Percentiles rank a stretch among this genome's conserved stretches.
Conservation (phyloP, 2,329 filamentous ascomycete species). For the Fusarium anthophilum region DNA sequence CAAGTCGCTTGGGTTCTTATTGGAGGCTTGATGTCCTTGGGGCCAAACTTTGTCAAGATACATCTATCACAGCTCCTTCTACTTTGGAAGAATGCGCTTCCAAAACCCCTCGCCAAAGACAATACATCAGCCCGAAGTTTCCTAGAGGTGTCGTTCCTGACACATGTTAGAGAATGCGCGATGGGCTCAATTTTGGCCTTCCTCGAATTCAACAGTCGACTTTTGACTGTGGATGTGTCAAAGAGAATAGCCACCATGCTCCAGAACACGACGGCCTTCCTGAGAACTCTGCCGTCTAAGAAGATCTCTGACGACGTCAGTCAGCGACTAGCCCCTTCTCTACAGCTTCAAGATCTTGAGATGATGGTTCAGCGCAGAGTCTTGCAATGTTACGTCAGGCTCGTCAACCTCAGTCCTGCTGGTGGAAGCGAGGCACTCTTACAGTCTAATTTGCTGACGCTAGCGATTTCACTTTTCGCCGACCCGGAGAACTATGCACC, state of each 20-base stretch:
- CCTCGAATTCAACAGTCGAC: conserved; percentile 88
- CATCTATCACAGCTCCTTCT: conserved; percentile 93
- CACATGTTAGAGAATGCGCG: conserved; percentile 94
- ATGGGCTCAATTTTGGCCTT: conserved; percentile 92
- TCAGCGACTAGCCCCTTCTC: conserved; percentile 82
- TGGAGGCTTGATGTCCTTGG: conserved; percentile 93
- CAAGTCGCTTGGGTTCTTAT: conserved; percentile 98
- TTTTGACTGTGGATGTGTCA: conserved; percentile 93
- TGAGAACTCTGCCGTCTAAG: conserved; percentile 84
- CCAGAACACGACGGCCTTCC: conserved; percentile 89
- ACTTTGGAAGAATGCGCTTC: conserved; percentile 96
- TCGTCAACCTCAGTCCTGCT: conserved; percentile 87
- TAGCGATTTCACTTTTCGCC: conserved; percentile 91
- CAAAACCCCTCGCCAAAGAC: conserved; percentile 92
- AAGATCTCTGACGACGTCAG: conserved; percentile 88
- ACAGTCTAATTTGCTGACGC: conserved; percentile 89
- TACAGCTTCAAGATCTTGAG: conserved; percentile 90
- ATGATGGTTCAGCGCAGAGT: conserved; percentile 94
- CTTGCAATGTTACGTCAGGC: conserved; percentile 91
- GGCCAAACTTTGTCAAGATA: conserved; percentile 98
- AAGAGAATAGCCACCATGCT: conserved; percentile 94
- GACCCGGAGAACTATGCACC: conserved; percentile 90
- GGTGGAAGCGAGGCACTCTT: conserved; percentile 86
- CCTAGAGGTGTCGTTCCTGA: conserved; percentile 90
- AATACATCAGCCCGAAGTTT: conserved; percentile 85